Conservation (phyloP, 805 yeast genomes). For the Clavispora asparagi region DNA sequence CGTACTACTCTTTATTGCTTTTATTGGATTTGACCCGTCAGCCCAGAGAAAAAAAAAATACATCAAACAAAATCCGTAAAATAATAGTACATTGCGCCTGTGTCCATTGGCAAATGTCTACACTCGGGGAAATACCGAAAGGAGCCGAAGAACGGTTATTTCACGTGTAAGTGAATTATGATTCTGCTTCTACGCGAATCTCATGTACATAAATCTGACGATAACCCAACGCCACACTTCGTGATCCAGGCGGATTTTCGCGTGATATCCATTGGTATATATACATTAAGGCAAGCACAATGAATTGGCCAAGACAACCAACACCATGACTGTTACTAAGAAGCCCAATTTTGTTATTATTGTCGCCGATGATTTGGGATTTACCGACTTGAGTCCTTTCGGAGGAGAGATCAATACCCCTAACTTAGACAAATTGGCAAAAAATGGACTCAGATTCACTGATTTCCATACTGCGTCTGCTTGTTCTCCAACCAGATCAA, state of each 20-base stretch:
- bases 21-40: too few species aligned
- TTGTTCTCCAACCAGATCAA: constrained; percentile 60
- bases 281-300: neutral
- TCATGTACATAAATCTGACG: neutral
- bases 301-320: neutral
- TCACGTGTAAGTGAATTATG: neutral
- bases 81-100: too few species aligned
- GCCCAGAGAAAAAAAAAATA: too few species aligned
- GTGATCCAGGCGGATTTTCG: neutral
- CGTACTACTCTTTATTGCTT: too few species aligned
- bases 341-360: constrained; percentile 50
- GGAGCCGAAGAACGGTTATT: neutral
- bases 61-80: too few species aligned
- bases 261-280: neutral
- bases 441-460: constrained; percentile 44
- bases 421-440: constrained; percentile 40
- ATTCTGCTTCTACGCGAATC: neutral
- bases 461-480: constrained; percentile 63
- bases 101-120: too few species aligned
- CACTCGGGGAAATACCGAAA: too few species aligned
- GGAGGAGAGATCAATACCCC: constrained; percentile 60
- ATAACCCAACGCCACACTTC: neutral
- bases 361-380: constrained; percentile 60
- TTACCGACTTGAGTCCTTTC: constrained; percentile 48
- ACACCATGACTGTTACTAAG: neutral